Evolutionary conservation across 2,329 filamentous ascomycete genomes (phyloP), one percentile per base, ranked within the genome.

Genomic region (Saccharata proteae): DNA sequence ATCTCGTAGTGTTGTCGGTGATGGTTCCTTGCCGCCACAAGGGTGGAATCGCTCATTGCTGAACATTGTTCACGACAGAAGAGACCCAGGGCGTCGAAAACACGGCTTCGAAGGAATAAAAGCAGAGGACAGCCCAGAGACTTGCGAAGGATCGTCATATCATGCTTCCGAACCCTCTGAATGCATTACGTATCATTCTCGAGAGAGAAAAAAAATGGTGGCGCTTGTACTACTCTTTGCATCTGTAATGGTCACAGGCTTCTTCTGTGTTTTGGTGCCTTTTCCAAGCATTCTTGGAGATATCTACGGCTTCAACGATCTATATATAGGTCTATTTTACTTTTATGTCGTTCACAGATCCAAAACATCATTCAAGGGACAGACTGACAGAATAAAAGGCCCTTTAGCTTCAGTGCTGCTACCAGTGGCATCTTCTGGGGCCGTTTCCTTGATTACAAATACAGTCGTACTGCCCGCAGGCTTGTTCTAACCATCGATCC

Each of bases 361-460:
- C 67, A 11, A 48, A 67, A 32, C 52, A n/a, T n/a, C n/a, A n/a
- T n/a, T n/a, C n/a, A n/a, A n/a, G n/a, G n/a, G n/a, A n/a, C n/a
- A n/a, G n/a, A n/a, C n/a, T n/a, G n/a, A n/a, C n/a, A n/a, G n/a
- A n/a, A n/a, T 63, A 17, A 52, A 50, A 21, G 26, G 13, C 47
- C 57, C 1, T 47, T 58, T 21, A 54, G 50, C 6, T 35, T 42
- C 3, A 57, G 58, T 6, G 41, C 47, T 20, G 38, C 55, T 17
- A 19, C 50, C 7, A 43, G 52, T 32, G 44, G 54, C 25, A 38
- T 57, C 12, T 44, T 57, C n/a, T 55, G 48, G 19, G 77, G 80
- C 4, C 60, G 62, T 3, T 39, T 73, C 2, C 64, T 81, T 20
- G 79, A 83, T 51, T 75, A 71, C 64, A 85, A 85, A 50, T 92